These are phyloP conservation scores for Suhomyces emberorum DNA, from an alignment of 805 yeast genomes.

Conservation along the genomic window DNA sequence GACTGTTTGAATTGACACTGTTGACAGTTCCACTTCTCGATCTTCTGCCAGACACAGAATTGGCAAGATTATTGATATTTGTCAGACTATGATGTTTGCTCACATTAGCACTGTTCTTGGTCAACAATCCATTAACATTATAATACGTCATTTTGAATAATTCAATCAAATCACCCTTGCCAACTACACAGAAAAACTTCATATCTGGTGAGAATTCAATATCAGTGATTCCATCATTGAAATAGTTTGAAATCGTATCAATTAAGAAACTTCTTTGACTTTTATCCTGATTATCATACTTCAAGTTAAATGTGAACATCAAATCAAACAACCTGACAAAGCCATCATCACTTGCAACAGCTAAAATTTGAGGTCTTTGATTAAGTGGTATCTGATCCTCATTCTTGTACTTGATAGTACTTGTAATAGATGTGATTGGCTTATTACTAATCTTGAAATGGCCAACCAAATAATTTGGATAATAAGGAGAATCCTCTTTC, in stretches of 20 bases:
- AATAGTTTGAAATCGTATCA: slow-evolving; percentile 62
- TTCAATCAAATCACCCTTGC: slow-evolving; percentile 52
- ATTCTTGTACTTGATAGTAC: slow-evolving; percentile 24
- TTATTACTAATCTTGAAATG: slow-evolving; percentile 61
- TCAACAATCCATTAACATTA: slow-evolving; percentile 35
- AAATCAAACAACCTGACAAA: slow-evolving; percentile 56
- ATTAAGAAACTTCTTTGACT: slow-evolving; percentile 27
- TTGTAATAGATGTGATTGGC: slow-evolving; percentile 49
- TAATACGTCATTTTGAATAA: slow-evolving; percentile 39
- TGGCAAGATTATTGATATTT: slow-evolving; percentile 6
- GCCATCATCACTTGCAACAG: slow-evolving; percentile 66
- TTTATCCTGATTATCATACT: slow-evolving; percentile 24
- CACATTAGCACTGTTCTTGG: slow-evolving; percentile 6
- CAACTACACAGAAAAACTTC: slow-evolving; percentile 45
- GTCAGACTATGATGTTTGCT: slow-evolving; percentile 10
- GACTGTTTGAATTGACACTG: slow-evolving; percentile 20
- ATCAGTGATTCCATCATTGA: slow-evolving; percentile 57
- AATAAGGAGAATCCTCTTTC: neutral
- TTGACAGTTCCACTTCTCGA: slow-evolving; percentile 41
- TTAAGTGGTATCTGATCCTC: neutral
- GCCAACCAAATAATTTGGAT: slow-evolving; percentile 35
- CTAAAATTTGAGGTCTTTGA: slow-evolving; percentile 43
- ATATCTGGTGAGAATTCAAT: slow-evolving; percentile 48
- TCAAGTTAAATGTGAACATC: slow-evolving; percentile 24
- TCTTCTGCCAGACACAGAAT: slow-evolving; percentile 20